Percentiles rank a stretch among this genome's conserved stretches.
Evolutionary conservation across 2,329 filamentous ascomycete genomes (phyloP).

Genomic region (Venturia oleaginea): DNA sequence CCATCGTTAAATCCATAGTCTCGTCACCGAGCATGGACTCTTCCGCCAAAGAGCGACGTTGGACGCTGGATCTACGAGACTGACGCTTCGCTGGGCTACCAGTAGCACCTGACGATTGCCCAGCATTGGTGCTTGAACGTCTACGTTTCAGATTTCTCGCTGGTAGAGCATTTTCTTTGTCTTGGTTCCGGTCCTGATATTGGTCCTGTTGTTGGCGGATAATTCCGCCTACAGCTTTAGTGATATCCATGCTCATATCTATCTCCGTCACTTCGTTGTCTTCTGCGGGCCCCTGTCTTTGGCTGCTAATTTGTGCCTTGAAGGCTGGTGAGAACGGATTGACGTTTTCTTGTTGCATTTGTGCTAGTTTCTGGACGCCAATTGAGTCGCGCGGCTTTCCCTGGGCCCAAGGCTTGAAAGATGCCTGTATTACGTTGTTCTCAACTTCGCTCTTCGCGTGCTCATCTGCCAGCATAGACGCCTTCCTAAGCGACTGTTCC

Average conservation of each 20-base stretch:
- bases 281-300: slow-evolving; percentile 21
- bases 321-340: slow-evolving; percentile 40
- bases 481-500: slow-evolving; percentile 68
- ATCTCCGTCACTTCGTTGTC: slow-evolving; percentile 48
- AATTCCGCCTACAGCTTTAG: slow-evolving; percentile 72
- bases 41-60: slow-evolving; percentile 10
- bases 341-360: slow-evolving; percentile 40
- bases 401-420: slow-evolving; percentile 63
- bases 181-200: not conserved
- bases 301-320: slow-evolving; percentile 23
- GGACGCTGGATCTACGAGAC: slow-evolving; percentile 14
- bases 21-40: slow-evolving; percentile 20
- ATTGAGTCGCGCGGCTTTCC: slow-evolving; percentile 32
- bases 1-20: slow-evolving; percentile 33
- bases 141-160: slow-evolving; percentile 9
- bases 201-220: slow-evolving; percentile 33
- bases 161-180: not conserved
- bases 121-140: slow-evolving; percentile 11
- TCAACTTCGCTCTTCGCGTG: slow-evolving; percentile 47
- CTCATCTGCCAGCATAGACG: slow-evolving; percentile 60
- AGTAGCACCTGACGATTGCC: not conserved
- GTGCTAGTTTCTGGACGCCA: slow-evolving; percentile 20
- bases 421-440: slow-evolving; percentile 63
- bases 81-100: slow-evolving; percentile 10
- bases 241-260: slow-evolving; percentile 93